Conservation (phyloP, 2,329 filamentous ascomycete species). For the Onygenales sp. region DNA sequence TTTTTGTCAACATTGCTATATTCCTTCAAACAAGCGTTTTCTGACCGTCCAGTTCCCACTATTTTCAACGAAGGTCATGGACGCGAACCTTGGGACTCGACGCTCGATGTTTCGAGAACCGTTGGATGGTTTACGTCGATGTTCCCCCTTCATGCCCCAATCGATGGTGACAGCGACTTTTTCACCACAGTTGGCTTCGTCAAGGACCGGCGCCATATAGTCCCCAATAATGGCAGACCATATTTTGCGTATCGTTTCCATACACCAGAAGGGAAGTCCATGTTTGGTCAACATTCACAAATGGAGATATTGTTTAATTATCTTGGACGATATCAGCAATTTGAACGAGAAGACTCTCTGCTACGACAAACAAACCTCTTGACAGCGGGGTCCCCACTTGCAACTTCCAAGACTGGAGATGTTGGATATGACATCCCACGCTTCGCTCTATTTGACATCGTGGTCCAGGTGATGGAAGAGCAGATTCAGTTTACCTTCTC, state of each 20-base stretch:
- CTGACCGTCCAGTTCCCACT: conserved; percentile 28
- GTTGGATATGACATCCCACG: conserved; percentile 36
- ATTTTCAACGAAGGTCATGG: conserved; percentile 43
- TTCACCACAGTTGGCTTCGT: conserved; percentile 25
- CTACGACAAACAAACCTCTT: conserved; percentile 34
- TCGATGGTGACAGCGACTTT: conserved; percentile 17
- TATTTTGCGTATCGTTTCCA: conserved; percentile 28
- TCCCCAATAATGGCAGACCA: conserved; percentile 29
- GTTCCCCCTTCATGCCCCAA: conserved; percentile 32
- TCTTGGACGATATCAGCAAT: conserved; percentile 31
- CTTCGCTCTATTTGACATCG: conserved; percentile 44
- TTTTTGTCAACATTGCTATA: conserved; percentile 30
- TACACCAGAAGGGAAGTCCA: conserved; percentile 20
- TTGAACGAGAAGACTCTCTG: conserved; percentile 35
- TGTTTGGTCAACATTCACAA: conserved; percentile 28
- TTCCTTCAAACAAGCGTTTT: conserved; percentile 36
- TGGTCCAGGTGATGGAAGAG: conserved; percentile 39
- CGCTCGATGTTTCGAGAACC: conserved; percentile 40
- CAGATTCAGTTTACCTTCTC: conserved; percentile 41
- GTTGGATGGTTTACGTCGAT: conserved; percentile 45
- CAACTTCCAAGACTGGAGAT: conserved; percentile 34
- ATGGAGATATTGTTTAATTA: conserved; percentile 37
- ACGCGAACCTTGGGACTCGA: conserved; percentile 35
- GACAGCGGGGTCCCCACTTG: conserved; percentile 31
- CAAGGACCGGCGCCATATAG: conserved; percentile 29